Percentiles rank a stretch among this genome's conserved stretches.
Evolutionary conservation across 106 monocot species (phyloP).

Genomic region (Apostasia ramifera): DNA sequence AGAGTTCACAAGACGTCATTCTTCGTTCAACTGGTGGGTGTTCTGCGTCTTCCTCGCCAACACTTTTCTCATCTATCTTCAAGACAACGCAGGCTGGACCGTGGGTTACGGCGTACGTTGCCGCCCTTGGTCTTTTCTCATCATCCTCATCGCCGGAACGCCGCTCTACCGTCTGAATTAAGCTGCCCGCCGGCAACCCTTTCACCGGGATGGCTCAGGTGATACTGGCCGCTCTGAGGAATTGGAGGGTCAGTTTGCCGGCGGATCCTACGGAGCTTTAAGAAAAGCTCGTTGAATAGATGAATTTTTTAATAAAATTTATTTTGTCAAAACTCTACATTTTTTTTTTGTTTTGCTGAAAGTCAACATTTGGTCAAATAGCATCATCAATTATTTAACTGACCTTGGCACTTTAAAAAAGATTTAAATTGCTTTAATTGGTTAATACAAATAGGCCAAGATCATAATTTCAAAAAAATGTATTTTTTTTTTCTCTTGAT

Average conservation of each 20-base stretch:
- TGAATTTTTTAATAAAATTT: too few relatives aligned
- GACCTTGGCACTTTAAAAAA: too few relatives aligned
- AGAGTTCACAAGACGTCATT: conserved; percentile 42
- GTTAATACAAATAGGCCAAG: too few relatives aligned
- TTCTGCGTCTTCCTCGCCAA: conserved; percentile 46
- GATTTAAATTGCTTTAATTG: too few relatives aligned
- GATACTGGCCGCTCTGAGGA: conserved; percentile 26
- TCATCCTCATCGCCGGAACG: conserved; percentile 40
- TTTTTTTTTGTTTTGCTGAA: too few relatives aligned
- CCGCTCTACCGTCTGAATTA: conserved; percentile 38
- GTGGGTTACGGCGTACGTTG: conserved; percentile 37
- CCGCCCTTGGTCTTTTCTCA: conserved; percentile 35
- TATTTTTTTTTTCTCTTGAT: too few relatives aligned
- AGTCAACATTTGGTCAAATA: too few relatives aligned
- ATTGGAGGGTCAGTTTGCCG: conserved; percentile 20
- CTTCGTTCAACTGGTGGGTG: conserved; percentile 70
- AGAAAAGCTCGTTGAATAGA: conserved; percentile 4
- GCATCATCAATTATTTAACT: too few relatives aligned
- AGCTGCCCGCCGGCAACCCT: conserved; percentile 37
- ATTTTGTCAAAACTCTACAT: too few relatives aligned
- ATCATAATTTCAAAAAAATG: too few relatives aligned
- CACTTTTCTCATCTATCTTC: conserved; percentile 47
- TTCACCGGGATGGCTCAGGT: conserved; percentile 44
- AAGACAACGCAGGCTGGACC: conserved; percentile 46
- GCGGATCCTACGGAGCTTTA: conserved; percentile 32